phyloP scores from a whole-genome alignment of 768 basidiomycete species.

The Boletus subcaerulescens region DNA sequence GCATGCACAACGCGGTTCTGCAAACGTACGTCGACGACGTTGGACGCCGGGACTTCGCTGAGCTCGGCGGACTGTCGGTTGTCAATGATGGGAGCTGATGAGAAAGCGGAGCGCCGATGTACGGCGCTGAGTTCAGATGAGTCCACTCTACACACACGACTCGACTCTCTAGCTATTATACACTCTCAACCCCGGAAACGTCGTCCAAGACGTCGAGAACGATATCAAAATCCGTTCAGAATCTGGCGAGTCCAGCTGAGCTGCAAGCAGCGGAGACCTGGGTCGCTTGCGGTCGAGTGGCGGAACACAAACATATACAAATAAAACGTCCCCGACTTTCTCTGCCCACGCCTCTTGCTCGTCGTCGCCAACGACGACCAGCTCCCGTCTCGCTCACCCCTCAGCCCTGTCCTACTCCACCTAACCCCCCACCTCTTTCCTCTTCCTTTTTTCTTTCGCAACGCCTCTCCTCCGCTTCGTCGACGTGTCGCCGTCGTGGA shows the following conservation, averaged over 20 bases:
- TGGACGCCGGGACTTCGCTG: conserved; percentile 30
- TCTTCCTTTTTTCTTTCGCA: conserved; percentile 13
- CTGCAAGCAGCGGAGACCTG: neutral
- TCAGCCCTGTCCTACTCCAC: conserved; percentile 1
- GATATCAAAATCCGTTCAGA: neutral
- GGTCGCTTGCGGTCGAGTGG: conserved; percentile 9
- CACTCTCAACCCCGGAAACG: neutral
- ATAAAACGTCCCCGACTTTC: conserved; percentile 25
- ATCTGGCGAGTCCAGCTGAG: neutral
- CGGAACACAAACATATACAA: conserved; percentile 20
- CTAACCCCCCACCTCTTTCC: conserved; percentile 18
- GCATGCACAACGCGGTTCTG: conserved; percentile 15
- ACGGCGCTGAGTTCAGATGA: conserved; percentile 32
- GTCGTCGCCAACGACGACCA: conserved; percentile 33
- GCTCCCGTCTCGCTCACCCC: conserved; percentile 18
- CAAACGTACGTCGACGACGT: conserved; percentile 25
- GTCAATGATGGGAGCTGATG: conserved; percentile 1
- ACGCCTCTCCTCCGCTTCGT: neutral
- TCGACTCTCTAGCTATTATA: neutral
- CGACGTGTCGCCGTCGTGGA: neutral
- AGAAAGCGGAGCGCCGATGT: neutral
- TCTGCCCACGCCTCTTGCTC: conserved; percentile 28
- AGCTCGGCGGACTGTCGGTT: conserved; percentile 36
- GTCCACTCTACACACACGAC: conserved; percentile 7
- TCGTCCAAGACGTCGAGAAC: conserved; percentile 1